Evolutionary conservation across 116 monocot species (phyloP).

Genomic region (Posidonia oceanica): DNA sequence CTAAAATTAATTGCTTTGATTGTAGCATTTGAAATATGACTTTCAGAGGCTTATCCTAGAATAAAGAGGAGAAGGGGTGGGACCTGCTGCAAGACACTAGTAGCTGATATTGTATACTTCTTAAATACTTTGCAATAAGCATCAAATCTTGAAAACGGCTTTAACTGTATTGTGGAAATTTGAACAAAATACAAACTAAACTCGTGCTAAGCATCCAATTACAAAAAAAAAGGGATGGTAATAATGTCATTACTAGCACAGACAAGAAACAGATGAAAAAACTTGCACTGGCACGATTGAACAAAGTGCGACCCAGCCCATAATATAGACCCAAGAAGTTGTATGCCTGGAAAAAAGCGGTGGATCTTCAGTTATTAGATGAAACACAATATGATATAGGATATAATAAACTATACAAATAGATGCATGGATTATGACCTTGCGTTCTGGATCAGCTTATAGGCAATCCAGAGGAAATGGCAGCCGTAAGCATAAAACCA

Average conservation of each 20-base stretch:
- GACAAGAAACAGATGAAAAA: not conserved
- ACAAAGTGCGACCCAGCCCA: conserved; percentile 75
- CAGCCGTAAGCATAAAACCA: conserved; percentile 22
- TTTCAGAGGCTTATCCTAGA: not conserved
- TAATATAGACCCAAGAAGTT: conserved; percentile 63
- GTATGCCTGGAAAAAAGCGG: conserved; percentile 46
- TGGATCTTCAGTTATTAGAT: not conserved
- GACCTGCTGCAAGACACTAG: conserved; percentile 75
- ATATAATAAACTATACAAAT: not conserved
- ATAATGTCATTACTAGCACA: too few relatives aligned
- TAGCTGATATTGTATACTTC: conserved; percentile 73
- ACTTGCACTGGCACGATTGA: conserved; percentile 86
- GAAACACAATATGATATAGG: too few relatives aligned
- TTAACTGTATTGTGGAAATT: conserved; percentile 25
- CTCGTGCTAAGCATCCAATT: too few relatives aligned
- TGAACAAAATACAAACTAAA: not conserved
- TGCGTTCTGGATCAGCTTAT: conserved; percentile 73
- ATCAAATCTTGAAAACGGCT: conserved; percentile 58
- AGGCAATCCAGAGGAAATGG: conserved; percentile 70
- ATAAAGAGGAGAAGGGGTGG: not conserved
- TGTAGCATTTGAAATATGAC: not conserved
- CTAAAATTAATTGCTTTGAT: not conserved
- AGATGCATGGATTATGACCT: conserved; percentile 26
- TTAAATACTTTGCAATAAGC: conserved; percentile 41
- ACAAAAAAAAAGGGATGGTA: too few relatives aligned